phyloP scores from a whole-genome alignment of 2,329 filamentous ascomycete genomes.

The Phaeomoniella chlamydospora region DNA sequence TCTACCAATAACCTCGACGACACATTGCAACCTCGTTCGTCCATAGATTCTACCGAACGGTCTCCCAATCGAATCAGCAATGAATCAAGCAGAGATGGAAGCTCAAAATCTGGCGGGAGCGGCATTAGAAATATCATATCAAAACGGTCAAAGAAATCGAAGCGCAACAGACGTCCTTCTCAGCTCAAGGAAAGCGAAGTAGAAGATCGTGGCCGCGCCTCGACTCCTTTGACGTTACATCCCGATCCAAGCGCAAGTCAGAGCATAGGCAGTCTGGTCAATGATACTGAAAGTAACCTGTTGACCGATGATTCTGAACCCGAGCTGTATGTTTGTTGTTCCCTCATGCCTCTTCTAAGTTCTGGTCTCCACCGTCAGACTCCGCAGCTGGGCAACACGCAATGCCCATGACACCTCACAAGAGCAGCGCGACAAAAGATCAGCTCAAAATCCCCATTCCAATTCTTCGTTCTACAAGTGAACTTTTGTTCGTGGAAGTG shows the following conservation, averaged over 20 bases:
- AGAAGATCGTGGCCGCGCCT: too few species aligned
- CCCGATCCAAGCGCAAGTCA: conserved; percentile 3
- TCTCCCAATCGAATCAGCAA: conserved; percentile 17
- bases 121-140: conserved; percentile 38
- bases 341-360: conserved; percentile 16
- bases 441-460: too few species aligned
- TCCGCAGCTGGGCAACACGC: background rate
- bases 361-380: conserved; percentile 7
- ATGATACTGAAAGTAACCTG: conserved; percentile 8
- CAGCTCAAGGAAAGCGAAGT: conserved; percentile 10
- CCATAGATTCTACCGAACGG: conserved; percentile 22
- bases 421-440: too few species aligned
- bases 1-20: conserved; percentile 13
- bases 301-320: conserved; percentile 28
- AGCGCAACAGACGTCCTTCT: conserved; percentile 17
- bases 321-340: conserved; percentile 28
- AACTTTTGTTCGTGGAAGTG: too few species aligned
- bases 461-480: too few species aligned
- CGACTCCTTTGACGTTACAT: background rate
- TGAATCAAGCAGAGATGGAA: conserved; percentile 22
- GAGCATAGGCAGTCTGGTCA: conserved; percentile 6
- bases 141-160: conserved; percentile 27
- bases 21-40: conserved; percentile 19
- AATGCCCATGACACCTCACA: conserved; percentile 10
- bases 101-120: conserved; percentile 22